Evolutionary conservation across 2,329 filamentous ascomycete species (phyloP).

Genomic region (Aspergillus fischeri): DNA sequence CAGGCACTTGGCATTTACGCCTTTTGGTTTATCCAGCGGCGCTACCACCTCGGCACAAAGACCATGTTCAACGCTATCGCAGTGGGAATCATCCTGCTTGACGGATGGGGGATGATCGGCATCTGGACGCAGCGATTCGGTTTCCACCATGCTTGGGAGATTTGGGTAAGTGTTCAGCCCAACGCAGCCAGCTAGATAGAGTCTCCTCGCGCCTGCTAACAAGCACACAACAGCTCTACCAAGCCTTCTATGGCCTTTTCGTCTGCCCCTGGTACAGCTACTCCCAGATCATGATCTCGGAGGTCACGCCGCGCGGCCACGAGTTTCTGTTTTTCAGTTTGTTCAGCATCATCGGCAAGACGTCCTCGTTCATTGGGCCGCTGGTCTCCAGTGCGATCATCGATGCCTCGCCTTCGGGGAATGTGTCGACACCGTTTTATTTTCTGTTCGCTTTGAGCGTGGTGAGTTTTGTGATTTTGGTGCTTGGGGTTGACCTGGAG

Average conservation of each 20-base stretch:
- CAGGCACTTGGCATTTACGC: slow-evolving; percentile 53
- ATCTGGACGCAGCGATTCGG: slow-evolving; percentile 53
- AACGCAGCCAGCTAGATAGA: too few species aligned
- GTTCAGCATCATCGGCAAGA: slow-evolving; percentile 67
- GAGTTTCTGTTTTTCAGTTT: slow-evolving; percentile 68
- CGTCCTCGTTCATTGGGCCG: slow-evolving; percentile 64
- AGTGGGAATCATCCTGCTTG: slow-evolving; percentile 57
- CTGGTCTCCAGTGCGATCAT: slow-evolving; percentile 67
- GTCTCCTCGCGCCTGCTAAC: background rate
- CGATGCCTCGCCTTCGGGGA: slow-evolving; percentile 52
- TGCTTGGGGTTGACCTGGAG: slow-evolving; percentile 56
- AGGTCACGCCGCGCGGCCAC: slow-evolving; percentile 64
- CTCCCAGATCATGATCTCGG: slow-evolving; percentile 66
- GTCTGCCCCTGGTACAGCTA: slow-evolving; percentile 69
- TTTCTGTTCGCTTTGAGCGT: slow-evolving; percentile 59
- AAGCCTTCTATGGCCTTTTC: slow-evolving; percentile 60
- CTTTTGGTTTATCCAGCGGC: slow-evolving; percentile 60
- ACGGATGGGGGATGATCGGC: slow-evolving; percentile 57
- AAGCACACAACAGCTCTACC: slow-evolving; percentile 32
- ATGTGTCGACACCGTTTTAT: slow-evolving; percentile 62
- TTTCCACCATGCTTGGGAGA: slow-evolving; percentile 52
- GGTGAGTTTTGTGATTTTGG: slow-evolving; percentile 51
- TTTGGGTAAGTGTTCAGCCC: slow-evolving; percentile 36
- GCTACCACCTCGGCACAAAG: slow-evolving; percentile 58
- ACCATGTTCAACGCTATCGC: slow-evolving; percentile 66